Base-by-base conservation (phyloP, 2,329 filamentous ascomycete species). In the Conoideocrella luteorostrata region DNA sequence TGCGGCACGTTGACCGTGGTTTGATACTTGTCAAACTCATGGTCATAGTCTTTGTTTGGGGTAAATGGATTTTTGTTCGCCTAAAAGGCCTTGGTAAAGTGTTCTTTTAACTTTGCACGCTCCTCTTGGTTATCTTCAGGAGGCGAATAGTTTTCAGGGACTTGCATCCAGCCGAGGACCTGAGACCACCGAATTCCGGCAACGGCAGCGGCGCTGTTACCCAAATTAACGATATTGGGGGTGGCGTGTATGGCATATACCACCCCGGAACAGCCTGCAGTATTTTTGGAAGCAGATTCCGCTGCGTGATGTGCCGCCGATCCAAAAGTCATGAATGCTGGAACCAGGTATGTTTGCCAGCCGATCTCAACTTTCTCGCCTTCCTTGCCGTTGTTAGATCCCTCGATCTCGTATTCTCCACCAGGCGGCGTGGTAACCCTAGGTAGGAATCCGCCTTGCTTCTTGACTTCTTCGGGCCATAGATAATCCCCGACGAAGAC, bases 191-290 rank as follows among this genome's bases (percentile, higher is more conserved):
- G 4, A 18, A 43, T 43, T 15, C 32, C 33, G 12, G 33, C 41
- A 3, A 23, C 41, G 21, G 41, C 41, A 15, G 24, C 23, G 21
- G 34, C 23, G 4, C 15, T 20, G 4, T 21, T 28, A 4, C 33
- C 41, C 13, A 26, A 20, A 17, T 18, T 29, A 10, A 43, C 17
- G 1, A 43, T 39, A 23, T 43, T 43, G 10, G 41, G 41, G 5
- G 41, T 38, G 23, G 24, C 33, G 20, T 43, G 41, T 3, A 43
- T 34, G 17, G 24, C 34, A n/a, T 43, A 43, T 2, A 43, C 41
- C 4, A 43, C 33, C 5, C 34, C 34, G 5, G 34, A 36, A n/a
- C 20, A 36, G n/a, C 17, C 17, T n/a, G 20, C 22, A 17, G 34
- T 36, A 15, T 21, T 20, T 15, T 21, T 15, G 34, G 7, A 6